Evolutionary conservation across 306 rosid genomes (phyloP).

Genomic region (Vigna radiata): DNA sequence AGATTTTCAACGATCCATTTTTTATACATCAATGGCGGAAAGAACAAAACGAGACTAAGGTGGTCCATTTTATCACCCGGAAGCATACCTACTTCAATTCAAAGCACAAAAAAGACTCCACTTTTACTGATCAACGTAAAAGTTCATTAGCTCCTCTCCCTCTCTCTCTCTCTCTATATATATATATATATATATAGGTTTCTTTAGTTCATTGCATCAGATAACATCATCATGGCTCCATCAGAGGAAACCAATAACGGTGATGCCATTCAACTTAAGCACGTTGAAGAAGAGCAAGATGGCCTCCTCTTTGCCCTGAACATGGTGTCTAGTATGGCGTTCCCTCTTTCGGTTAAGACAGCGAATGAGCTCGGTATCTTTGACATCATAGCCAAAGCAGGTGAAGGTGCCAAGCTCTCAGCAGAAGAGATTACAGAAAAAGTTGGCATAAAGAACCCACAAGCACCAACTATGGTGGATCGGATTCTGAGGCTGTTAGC

Average conservation of each 20-base stretch:
- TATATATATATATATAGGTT: no score
- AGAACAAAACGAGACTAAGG: no score
- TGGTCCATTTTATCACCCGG: no score
- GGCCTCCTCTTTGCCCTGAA: constrained; percentile 45
- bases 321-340: neutral
- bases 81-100: no score
- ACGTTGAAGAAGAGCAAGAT: constrained; percentile 48
- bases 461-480: constrained; percentile 60
- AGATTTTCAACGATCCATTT: no score
- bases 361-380: constrained; percentile 61
- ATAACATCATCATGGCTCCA: constrained; percentile 22
- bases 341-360: constrained; percentile 45
- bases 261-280: neutral
- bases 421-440: constrained; percentile 44
- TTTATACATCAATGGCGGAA: no score
- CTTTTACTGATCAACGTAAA: no score
- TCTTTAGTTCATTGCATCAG: no score
- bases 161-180: no score
- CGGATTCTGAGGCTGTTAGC: constrained; percentile 59
- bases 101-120: no score
- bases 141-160: no score
- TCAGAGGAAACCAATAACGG: neutral
- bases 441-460: constrained; percentile 48
- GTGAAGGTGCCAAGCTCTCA: constrained; percentile 49
- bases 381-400: constrained; percentile 53